Percentiles rank a stretch among this genome's conserved stretches.
These are phyloP conservation scores for Mucor irregularis DNA, from an alignment of 371 early-diverging fungal species.

Conservation along the genomic window DNA sequence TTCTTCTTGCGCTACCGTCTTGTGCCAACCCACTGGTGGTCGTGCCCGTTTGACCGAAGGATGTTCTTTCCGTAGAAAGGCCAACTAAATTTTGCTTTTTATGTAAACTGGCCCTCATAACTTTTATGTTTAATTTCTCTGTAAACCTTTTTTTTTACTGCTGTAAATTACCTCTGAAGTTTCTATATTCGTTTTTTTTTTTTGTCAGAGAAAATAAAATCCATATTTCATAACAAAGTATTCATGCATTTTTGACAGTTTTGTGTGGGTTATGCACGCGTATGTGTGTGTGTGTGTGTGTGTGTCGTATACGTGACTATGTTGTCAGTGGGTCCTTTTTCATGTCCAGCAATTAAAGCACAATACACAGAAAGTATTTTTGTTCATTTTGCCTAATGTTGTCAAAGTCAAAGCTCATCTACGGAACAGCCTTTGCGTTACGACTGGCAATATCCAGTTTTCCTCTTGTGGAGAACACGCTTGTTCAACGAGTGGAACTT, in stretches of 20 bases:
- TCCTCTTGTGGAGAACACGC: conserved; percentile 42
- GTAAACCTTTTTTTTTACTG: background rate
- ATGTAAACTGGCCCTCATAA: background rate
- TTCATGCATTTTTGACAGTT: too few species aligned
- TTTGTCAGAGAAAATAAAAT: background rate
- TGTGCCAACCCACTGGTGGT: conserved; percentile 99
- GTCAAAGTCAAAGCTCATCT: conserved; percentile 13
- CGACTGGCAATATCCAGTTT: conserved; percentile 52
- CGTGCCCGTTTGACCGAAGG: conserved; percentile 92
- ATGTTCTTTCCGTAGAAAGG: conserved; percentile 20
- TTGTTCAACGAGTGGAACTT: conserved; percentile 69
- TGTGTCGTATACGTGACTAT: background rate
- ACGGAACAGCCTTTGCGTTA: conserved; percentile 33
- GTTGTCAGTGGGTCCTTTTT: background rate
- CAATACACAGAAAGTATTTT: background rate
- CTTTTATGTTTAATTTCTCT: conserved; percentile 2
- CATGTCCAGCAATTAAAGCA: background rate
- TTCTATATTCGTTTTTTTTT: background rate
- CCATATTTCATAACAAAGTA: background rate
- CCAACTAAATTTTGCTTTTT: conserved; percentile 6
- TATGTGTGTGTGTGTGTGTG: background rate
- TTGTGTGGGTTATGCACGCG: too few species aligned
- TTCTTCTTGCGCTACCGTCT: conserved; percentile 91
- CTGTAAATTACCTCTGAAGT: background rate
- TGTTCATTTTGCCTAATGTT: background rate